Conservation (phyloP, 2,329 filamentous ascomycete species). For the Pyricularia grisea region DNA sequence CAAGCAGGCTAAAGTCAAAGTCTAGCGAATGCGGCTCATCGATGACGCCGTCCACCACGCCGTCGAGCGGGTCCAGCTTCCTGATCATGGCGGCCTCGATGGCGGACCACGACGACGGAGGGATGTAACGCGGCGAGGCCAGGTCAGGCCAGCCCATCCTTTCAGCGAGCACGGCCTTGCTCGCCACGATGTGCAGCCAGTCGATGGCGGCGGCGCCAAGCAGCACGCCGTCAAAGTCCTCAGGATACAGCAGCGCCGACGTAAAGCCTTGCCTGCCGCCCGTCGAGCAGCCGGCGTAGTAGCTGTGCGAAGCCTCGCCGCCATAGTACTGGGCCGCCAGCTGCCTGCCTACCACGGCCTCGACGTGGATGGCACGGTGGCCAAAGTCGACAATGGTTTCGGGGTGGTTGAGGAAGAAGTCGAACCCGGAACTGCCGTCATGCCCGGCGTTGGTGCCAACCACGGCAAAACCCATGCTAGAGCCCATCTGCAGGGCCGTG, state of each 20-base stretch:
- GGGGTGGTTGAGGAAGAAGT: conserved; percentile 27
- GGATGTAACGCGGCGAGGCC: conserved; percentile 17
- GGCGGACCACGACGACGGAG: conserved; percentile 22
- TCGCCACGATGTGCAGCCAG: conserved; percentile 23
- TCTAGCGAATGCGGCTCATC: conserved; percentile 6
- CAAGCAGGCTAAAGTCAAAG: conserved; percentile 4
- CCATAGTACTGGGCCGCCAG: conserved; percentile 39
- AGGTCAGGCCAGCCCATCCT: conserved; percentile 25
- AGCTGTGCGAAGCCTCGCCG: conserved; percentile 27
- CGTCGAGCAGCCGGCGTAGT: conserved; percentile 49
- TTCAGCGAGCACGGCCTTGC: conserved; percentile 31
- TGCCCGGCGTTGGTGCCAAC: conserved; percentile 42
- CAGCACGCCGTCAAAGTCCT: conserved; percentile 31
- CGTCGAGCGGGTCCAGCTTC: conserved; percentile 9
- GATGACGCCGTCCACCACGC: conserved; percentile 7
- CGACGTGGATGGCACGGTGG: conserved; percentile 29
- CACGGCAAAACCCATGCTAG: conserved; percentile 32
- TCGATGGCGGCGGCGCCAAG: conserved; percentile 28
- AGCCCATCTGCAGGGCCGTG: conserved; percentile 33
- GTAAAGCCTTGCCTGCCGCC: conserved; percentile 51
- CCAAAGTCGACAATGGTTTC: conserved; percentile 27
- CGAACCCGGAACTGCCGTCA: conserved; percentile 27
- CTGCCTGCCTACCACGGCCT: conserved; percentile 35
- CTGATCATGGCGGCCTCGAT: conserved; percentile 6
- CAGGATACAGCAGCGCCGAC: conserved; percentile 41